Evolutionary conservation across 129 eudicot genomes (phyloP), one percentile per base, ranked within the genome.

Genomic region (Heracleum sosnowskyi): DNA sequence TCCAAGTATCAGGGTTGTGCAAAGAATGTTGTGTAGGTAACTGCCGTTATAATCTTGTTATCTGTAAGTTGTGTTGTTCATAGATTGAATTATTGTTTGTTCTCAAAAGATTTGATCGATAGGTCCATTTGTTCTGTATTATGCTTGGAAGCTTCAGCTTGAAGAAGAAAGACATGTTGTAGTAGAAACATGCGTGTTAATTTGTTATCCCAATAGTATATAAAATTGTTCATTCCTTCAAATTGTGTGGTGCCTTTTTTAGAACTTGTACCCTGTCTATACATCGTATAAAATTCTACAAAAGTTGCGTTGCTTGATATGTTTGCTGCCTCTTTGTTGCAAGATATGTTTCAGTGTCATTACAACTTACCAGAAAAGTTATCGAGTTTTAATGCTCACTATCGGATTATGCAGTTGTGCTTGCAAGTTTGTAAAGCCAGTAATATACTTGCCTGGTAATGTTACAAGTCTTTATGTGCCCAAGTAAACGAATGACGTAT

Each of bases 1-100:
- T 80, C 89, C 40, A 88, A 79, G 83, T 85, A 86, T 71, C 91
- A 82, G 74, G 63, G 78, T 77, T 87, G 92, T 83, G 39, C 39
- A 79, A 83, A 60, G 78, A 87, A 82, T 17, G 22, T 70, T 20
- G 79, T 77, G 46, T 86, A 88, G 46, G 74, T 4, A 20, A 69
- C 28, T 37, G 29, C 69, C 60, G 10, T 42, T 42, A 29, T 57
- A 57, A 33, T 57, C 16, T 46, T 73, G 53, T 73, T 81, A 83
- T 86, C 20, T 83, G 84, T 84, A 82, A 64, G 42, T 81, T 49
- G 20, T 71, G 63, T 73, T 76, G 75, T 84, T 85, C 91, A 86
- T 83, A 75, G 82, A 79, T 83, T 88, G 92, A 84, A 82, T 74
- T 74, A 47, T 16, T 35, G 24, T 13, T 22, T 35, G 22, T 40